Base-by-base conservation (phyloP, 352 stramenopile species). In the Pelagophyceae sp. region DNA sequence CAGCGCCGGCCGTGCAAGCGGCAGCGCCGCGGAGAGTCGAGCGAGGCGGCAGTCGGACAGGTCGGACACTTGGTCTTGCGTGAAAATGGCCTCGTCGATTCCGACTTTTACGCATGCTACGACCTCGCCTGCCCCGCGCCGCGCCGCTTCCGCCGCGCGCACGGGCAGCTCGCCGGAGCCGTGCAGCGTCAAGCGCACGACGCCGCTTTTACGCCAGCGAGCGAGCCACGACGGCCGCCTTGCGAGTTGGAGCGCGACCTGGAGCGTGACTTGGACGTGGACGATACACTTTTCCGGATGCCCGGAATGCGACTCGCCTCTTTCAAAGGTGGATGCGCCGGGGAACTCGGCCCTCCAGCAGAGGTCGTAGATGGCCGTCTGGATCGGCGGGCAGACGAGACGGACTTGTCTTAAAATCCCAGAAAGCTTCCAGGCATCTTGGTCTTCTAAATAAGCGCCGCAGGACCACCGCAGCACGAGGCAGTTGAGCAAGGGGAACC, bases 391-490 rank as follows among this genome's bases (percentile, higher is more conserved):
- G n/a, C 15, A 37, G 19, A 78, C 20, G 31, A 79, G 15, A 40
- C 80, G 70, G 27, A 84, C 77, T 60, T 82, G 71, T 38, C 84
- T 76, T 67, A 87, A 83, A 6, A 88, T 33, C 32, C 84, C 84
- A 64, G 50, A 80, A 19, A 88, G 76, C 81, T 83, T 86, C 84
- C 84, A 88, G 63, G 86, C 82, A 58, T 88, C 84, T 82, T 89
- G 85, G 67, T 89, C 85, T 72, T 89, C 85, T 20, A 89, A 40
- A 72, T 87, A 89, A 0, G 77, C 79, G 27, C 79, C 84, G 38
- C 87, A 83, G 75, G 76, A 84, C 82, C 82, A 89, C 29, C 85
- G 80, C 31, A 79, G 40, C 63, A 89, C 83, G 54, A 78, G 63
- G 5, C 85, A 77, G 29, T 76, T 72, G 40, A 86, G 40, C 25